Base-by-base conservation (phyloP, 2,329 filamentous ascomycete species). In the Diaporthe sp. region DNA sequence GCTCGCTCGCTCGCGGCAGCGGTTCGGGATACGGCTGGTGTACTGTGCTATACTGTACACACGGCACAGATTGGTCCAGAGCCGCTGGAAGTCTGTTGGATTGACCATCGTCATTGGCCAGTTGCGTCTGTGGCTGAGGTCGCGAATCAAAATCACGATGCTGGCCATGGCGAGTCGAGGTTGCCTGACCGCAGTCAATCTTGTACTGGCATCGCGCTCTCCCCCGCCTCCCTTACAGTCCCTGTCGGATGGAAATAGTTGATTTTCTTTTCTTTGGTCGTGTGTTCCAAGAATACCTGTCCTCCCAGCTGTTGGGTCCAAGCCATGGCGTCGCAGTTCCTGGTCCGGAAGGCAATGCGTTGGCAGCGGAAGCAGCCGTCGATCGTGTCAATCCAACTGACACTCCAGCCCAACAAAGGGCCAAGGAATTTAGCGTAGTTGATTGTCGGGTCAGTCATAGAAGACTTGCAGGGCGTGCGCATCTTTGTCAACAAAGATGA, bases 1-100 rank as follows among this genome's bases (percentile, higher is more conserved):
- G 52, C 58, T 72, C 33, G 71, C n/a, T 54, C 13, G 60, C 45
- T 74, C 66, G 67, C 72, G 72, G 45, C 67, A 71, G 67, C 67
- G 72, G 72, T 72, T 61, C 47, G 72, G 74, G 42, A 61, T 19
- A 60, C 69, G 54, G 45, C 19, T 54, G 33, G n/a, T 25, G 64
- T 50, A 47, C 60, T 50, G 61, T 66, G 17, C 28, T 40, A 12
- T 42, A 61, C 60, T 66, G 52, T 74, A 61, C 58, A 45, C 45
- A 69, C 70, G 69, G 69, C 57, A 72, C 57, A 61, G n/a, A 52
- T 30, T 71, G 33, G 42, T 52, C 35, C 47, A 61, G 22, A 50
- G 69, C 35, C 55, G 55, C 58, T 72, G 69, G 33, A 30, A 54
- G 64, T 61, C n/a, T 42, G 57, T 30, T 54, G 35, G 54, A 64